Base-by-base conservation (phyloP, 176 grass and related monocot genomes). In the Calamus simplicifolius region DNA sequence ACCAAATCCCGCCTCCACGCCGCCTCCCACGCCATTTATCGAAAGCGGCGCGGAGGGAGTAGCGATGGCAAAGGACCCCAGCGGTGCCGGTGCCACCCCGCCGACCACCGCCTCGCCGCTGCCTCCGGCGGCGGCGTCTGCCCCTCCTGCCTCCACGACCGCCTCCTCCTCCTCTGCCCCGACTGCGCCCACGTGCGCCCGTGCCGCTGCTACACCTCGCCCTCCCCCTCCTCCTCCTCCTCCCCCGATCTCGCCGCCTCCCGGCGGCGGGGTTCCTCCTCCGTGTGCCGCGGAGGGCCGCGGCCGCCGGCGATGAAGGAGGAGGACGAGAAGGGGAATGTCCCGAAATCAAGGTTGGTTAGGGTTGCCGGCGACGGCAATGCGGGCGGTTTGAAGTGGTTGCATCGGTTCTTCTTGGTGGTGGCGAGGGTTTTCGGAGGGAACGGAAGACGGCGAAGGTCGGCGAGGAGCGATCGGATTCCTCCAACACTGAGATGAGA, bases 141-240 rank as follows among this genome's bases (percentile, higher is more conserved):
- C 69, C 74, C 93, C 54, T 21, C 65, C 56, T 91, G 87, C 83
- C 87, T 97, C 26, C 81, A 67, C 13, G 81, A 97, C 51, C 69
- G 78, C 27, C 80, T 91, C 29, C 69, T 91, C 57, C 84, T 72
- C 16, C 84, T 91, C 29, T 97, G 93, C 78, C 78, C 87, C 48
- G 75, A 75, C 58, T 97, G 93, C 66, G 84, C 83, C 27, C 70
- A 51, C 19, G 69, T 85, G 49, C 87, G 81, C n/a, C 84, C 93
- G 8, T 91, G 87, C 18, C 27, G 25, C 6, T 73, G 70, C 51
- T 38, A 4, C 69, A 35, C 49, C 16, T 73, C 27, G 61, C 27
- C 54, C 2, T 85, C 81, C 10, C 88, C 87, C n/a, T 80, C 79
- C 2, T 70, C 82, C 21, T 85, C 81, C 10, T 91, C 87, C n/a